Evolutionary conservation across 805 yeast species (phyloP).

Genomic region (Barnettozyma wickerhamii): DNA sequence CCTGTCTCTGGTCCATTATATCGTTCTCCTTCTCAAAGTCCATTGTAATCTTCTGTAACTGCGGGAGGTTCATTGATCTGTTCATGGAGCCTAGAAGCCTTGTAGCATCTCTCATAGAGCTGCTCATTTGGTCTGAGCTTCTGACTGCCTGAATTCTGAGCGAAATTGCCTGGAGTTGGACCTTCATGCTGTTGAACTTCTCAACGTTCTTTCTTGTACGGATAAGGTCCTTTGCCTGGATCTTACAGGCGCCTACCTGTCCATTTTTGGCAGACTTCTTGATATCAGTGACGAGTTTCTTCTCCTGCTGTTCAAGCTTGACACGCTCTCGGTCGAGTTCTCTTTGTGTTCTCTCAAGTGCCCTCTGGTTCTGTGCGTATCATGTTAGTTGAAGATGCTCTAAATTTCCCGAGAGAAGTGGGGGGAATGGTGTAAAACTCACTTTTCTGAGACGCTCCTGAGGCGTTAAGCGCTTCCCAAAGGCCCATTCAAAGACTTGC

Average conservation of each 20-base stretch:
- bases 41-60: slow-evolving; percentile 83
- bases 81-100: slow-evolving; percentile 82
- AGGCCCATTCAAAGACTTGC: slow-evolving; percentile 88
- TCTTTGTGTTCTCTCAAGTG: slow-evolving; percentile 89
- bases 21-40: slow-evolving; percentile 94
- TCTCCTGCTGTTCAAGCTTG: slow-evolving; percentile 88
- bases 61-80: slow-evolving; percentile 85
- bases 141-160: slow-evolving; percentile 88
- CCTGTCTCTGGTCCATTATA: slow-evolving; percentile 97
- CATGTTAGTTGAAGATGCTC: background rate
- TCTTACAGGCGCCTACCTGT: slow-evolving; percentile 83
- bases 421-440: slow-evolving; percentile 14
- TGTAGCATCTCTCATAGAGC: slow-evolving; percentile 92
- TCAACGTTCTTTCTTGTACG: slow-evolving; percentile 77
- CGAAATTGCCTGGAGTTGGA: slow-evolving; percentile 92
- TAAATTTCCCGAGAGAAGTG: background rate
- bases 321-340: slow-evolving; percentile 85
- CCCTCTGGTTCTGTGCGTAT: slow-evolving; percentile 84
- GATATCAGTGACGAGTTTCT: slow-evolving; percentile 78
- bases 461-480: slow-evolving; percentile 90
- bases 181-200: slow-evolving; percentile 88
- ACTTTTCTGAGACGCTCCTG: slow-evolving; percentile 86
- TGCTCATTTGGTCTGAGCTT: slow-evolving; percentile 92
- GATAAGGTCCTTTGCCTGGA: slow-evolving; percentile 93
- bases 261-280: slow-evolving; percentile 89